Evolutionary conservation across 345 rosid genomes (phyloP).

Genomic region (Pistacia vera): DNA sequence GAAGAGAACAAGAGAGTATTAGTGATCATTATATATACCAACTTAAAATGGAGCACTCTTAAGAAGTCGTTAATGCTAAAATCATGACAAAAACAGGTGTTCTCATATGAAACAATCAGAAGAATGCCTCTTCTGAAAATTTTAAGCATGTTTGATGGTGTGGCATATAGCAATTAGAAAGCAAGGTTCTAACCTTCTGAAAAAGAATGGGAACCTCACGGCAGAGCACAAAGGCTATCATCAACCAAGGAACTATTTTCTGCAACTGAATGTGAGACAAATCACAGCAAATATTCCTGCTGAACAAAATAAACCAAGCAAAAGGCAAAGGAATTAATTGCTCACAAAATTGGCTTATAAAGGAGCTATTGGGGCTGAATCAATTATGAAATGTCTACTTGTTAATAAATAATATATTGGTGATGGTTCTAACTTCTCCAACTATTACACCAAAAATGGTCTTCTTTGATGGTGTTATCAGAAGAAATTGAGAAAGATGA

Average conservation of each 20-base stretch:
- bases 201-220: constrained; percentile 73
- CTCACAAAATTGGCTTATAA: constrained; percentile 7
- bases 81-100: neutral
- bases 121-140: neutral
- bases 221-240: constrained; percentile 76
- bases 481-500: neutral
- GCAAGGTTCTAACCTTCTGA: constrained; percentile 60
- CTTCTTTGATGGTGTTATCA: neutral
- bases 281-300: constrained; percentile 70
- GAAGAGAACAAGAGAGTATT: neutral
- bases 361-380: neutral
- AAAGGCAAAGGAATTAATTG: constrained; percentile 5
- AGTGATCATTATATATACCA: neutral
- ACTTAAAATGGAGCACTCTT: constrained; percentile 9
- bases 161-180: constrained; percentile 2
- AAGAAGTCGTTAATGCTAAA: neutral
- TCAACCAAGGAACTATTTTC: constrained; percentile 65
- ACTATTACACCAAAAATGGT: neutral
- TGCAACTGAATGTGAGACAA: constrained; percentile 50
- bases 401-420: neutral
- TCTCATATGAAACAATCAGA: neutral
- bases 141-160: neutral
- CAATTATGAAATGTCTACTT: constrained; percentile 9
- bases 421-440: neutral
- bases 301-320: constrained; percentile 26